Evolutionary conservation across 306 rosid species (phyloP).

Genomic region (Rosa multiflora): DNA sequence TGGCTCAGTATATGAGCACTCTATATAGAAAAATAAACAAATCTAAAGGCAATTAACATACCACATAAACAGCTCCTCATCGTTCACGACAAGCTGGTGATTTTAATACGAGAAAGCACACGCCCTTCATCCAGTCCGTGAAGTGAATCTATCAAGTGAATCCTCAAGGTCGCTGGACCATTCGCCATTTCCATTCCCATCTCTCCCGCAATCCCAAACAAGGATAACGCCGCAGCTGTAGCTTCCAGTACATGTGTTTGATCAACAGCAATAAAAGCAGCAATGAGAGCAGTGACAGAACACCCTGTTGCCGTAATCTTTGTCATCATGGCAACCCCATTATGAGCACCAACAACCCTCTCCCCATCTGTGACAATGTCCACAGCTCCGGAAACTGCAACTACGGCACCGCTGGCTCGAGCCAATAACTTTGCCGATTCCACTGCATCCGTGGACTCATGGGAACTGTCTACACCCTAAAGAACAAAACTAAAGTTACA

Average conservation of each 20-base stretch:
- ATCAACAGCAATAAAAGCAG: constrained; percentile 87
- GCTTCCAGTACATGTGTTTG: constrained; percentile 61
- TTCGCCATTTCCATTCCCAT: constrained; percentile 73
- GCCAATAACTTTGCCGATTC: constrained; percentile 81
- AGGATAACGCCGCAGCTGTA: constrained; percentile 56
- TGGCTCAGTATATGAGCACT: not conserved
- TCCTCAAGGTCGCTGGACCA: constrained; percentile 83
- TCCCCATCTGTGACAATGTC: constrained; percentile 82
- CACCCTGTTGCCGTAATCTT: constrained; percentile 90
- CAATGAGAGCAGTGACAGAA: constrained; percentile 82
- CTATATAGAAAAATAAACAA: not conserved
- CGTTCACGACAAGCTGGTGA: constrained; percentile 43
- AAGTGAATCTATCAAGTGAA: constrained; percentile 83
- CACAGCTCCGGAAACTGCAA: constrained; percentile 82
- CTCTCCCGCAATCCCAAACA: constrained; percentile 79
- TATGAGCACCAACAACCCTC: constrained; percentile 71
- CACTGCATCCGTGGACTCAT: constrained; percentile 73
- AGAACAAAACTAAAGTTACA: not conserved
- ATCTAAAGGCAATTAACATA: constrained; percentile 19
- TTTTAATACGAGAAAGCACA: constrained; percentile 58
- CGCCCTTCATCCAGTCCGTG: constrained; percentile 71
- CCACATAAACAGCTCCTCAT: constrained; percentile 20
- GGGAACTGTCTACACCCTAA: constrained; percentile 77
- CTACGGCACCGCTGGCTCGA: constrained; percentile 63
- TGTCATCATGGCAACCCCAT: constrained; percentile 90